Percentiles rank a stretch among this genome's conserved stretches.
phyloP scores from a whole-genome alignment of 1,284 basidiomycete species.

The Ganoderma meredithae region DNA sequence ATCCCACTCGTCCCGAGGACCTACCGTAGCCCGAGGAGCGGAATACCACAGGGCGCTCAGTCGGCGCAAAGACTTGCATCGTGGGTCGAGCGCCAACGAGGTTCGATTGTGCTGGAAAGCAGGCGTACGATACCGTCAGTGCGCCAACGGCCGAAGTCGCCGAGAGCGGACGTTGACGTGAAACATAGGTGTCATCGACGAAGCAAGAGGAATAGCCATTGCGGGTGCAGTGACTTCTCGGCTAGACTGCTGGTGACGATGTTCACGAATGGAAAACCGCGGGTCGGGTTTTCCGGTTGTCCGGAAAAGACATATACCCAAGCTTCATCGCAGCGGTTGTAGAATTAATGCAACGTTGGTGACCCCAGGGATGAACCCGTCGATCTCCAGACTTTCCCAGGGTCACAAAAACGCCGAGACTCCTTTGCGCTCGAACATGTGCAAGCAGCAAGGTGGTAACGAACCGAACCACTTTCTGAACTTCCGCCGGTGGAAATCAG shows the following conservation, averaged over 20 bases:
- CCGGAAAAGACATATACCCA: background rate
- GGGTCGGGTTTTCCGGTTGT: background rate
- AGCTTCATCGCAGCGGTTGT: background rate
- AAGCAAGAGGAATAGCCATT: background rate
- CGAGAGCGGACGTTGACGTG: background rate
- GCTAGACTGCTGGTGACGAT: background rate
- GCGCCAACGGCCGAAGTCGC: background rate
- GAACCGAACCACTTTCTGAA: constrained; percentile 1
- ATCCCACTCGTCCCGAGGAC: constrained; percentile 2
- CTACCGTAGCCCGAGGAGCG: background rate
- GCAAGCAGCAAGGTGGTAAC: constrained; percentile 15
- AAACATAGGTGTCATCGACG: background rate
- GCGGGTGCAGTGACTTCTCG: background rate
- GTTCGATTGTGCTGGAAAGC: constrained; percentile 1
- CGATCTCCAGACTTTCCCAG: constrained; percentile 15
- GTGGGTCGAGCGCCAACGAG: constrained; percentile 10
- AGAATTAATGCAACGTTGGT: constrained; percentile 7
- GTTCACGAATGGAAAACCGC: background rate
- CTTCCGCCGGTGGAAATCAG: background rate
- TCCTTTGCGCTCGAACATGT: constrained; percentile 16
- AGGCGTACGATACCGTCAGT: background rate
- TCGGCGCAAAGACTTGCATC: constrained; percentile 13
- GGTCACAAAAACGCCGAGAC: constrained; percentile 15
- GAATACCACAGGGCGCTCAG: constrained; percentile 3
- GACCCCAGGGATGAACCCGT: background rate